These are phyloP conservation scores for Omphalea diandra DNA, from an alignment of 441 rosid genomes.

Conservation along the genomic window DNA sequence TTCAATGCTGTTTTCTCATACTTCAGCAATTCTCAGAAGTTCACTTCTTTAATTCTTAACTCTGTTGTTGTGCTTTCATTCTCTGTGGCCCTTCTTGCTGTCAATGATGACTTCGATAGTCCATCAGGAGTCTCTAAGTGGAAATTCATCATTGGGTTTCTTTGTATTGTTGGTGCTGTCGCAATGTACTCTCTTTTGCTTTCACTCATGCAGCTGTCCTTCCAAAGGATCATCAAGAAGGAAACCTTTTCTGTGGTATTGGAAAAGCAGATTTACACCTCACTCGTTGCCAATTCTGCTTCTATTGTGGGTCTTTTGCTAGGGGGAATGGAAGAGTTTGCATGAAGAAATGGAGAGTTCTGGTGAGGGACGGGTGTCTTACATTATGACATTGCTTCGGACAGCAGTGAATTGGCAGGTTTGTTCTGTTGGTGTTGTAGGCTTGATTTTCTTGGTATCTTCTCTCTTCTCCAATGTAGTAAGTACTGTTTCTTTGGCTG, in stretches of 20 bases:
- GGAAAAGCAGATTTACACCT: constrained; percentile 79
- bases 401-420: constrained; percentile 85
- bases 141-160: constrained; percentile 59
- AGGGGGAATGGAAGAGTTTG: constrained; percentile 89
- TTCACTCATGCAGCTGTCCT: constrained; percentile 77
- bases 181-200: constrained; percentile 81
- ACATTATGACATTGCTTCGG: constrained; percentile 63
- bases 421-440: constrained; percentile 88
- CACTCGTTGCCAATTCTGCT: constrained; percentile 56
- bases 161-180: constrained; percentile 63
- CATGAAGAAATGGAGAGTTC: constrained; percentile 66
- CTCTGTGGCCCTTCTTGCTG: constrained; percentile 69
- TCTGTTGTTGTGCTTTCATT: constrained; percentile 71
- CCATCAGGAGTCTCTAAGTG: constrained; percentile 60
- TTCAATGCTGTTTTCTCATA: constrained; percentile 81
- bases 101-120: constrained; percentile 57
- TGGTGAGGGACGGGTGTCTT: constrained; percentile 53
- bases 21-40: constrained; percentile 80
- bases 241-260: constrained; percentile 70
- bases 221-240: constrained; percentile 63
- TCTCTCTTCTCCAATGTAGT: constrained; percentile 91
- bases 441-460: constrained; percentile 78
- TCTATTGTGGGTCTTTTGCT: constrained; percentile 54
- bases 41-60: constrained; percentile 69
- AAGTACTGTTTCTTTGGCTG: constrained; percentile 74